Conservation (phyloP, 2,329 filamentous ascomycete genomes). For the Aureobasidium sp. region DNA sequence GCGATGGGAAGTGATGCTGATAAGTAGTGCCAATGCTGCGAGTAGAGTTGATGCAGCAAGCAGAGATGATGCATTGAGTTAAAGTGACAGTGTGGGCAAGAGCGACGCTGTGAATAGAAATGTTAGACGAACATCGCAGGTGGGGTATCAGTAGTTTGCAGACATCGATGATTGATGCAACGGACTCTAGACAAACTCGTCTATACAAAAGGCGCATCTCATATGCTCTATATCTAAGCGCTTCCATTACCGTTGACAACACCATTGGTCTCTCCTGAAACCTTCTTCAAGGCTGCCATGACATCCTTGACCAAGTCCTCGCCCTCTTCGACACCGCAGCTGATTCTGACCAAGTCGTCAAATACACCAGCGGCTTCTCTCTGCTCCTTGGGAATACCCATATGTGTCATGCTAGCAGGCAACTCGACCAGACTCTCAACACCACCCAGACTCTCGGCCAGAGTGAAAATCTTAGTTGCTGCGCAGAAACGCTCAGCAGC, state of each 20-base stretch:
- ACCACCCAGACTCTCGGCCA: slow-evolving; percentile 86
- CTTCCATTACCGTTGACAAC: slow-evolving; percentile 18
- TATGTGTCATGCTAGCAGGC: slow-evolving; percentile 93
- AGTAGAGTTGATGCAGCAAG: too few species aligned
- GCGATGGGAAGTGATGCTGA: neutral
- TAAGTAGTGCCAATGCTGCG: neutral
- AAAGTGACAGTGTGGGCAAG: neutral
- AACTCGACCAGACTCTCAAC: slow-evolving; percentile 90
- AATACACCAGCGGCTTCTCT: slow-evolving; percentile 88
- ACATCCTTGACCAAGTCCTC: slow-evolving; percentile 78
- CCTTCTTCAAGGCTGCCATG: slow-evolving; percentile 70
- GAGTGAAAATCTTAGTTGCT: slow-evolving; percentile 77
- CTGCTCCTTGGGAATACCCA: slow-evolving; percentile 83
- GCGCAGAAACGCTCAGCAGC: slow-evolving; percentile 92
- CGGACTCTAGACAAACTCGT: neutral
- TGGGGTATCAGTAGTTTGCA: neutral
- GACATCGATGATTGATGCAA: neutral
- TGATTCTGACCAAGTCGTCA: slow-evolving; percentile 87
- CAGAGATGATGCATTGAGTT: too few species aligned
- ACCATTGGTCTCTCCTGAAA: slow-evolving; percentile 46
- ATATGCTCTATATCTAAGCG: neutral
- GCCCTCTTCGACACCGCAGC: slow-evolving; percentile 88
- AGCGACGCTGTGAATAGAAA: neutral
- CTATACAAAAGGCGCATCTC: neutral
- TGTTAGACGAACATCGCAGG: neutral